phyloP scores from a whole-genome alignment of 1,139 yeast species.

The Pichia sp. region DNA sequence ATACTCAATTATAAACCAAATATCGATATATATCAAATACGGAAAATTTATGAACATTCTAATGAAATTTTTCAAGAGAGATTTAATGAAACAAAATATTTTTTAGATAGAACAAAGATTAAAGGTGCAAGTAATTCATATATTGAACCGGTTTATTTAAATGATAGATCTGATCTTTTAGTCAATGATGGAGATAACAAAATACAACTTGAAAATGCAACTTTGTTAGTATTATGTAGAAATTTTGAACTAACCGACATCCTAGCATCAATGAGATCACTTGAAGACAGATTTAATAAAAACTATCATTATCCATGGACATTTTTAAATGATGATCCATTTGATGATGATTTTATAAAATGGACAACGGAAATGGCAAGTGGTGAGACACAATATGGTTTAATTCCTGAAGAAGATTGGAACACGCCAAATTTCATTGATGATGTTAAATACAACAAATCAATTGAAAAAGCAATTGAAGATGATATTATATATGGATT shows the following conservation, averaged over 20 bases:
- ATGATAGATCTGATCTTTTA: conserved; percentile 14
- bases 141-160: conserved; percentile 11
- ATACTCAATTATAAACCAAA: not conserved
- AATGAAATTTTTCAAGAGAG: conserved; percentile 3
- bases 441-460: conserved; percentile 38
- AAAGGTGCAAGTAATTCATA: conserved; percentile 30
- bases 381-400: conserved; percentile 70
- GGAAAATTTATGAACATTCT: conserved; percentile 13
- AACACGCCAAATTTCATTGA: conserved; percentile 50
- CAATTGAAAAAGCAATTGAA: conserved; percentile 49
- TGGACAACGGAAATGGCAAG: conserved; percentile 80
- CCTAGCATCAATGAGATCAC: conserved; percentile 41
- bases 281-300: conserved; percentile 65
- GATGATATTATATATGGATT: conserved; percentile 69
- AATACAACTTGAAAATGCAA: conserved; percentile 44
- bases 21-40: not conserved
- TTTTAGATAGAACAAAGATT: conserved; percentile 17
- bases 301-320: conserved; percentile 80
- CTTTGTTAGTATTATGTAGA: conserved; percentile 65
- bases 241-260: conserved; percentile 44
- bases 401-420: conserved; percentile 63
- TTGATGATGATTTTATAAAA: conserved; percentile 57
- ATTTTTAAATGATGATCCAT: conserved; percentile 76
- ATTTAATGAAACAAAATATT: conserved; percentile 13
- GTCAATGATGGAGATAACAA: not conserved